Base-by-base conservation (phyloP, 2,329 filamentous ascomycete genomes). In the Colletotrichum orbiculare region DNA sequence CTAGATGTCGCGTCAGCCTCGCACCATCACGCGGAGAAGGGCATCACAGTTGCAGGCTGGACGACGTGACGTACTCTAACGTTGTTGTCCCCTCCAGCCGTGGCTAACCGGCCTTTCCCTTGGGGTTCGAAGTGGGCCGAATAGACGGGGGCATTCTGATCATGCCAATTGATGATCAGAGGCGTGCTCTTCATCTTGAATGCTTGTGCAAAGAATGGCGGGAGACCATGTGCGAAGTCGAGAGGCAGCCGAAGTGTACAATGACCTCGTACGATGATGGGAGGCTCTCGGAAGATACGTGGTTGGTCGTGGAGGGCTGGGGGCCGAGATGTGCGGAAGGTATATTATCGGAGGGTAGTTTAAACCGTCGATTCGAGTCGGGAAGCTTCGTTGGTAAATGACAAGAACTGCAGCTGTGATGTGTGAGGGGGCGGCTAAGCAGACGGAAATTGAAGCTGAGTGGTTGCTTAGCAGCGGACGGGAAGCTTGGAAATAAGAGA, bases 81-180 rank as follows among this genome's bases (percentile, higher is more conserved):
- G 81, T 97, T 95, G 78, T 97, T 97, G 80, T 99, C 96, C 76
- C 96, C 96, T 73, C 95, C 96, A 68, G 91, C 95, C 9, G 96
- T 99, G 64, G 96, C 96, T 68, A 99, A 83, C 73, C 96, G 89
- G 58, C 94, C 94, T 78, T 96, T 97, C 69, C 93, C 94, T 75
- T 93, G 87, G 52, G 93, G 93, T 77, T 99, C 95, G 77, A 98
- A 99, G 78, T 98, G 95, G 71, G 94, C 93, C 47, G 95, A 97
- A 82, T 98, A 99, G 77, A 99, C 94, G 64, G 96, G 96, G 73
- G 93, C 89, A 81, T 96, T 97, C 76, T 97, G 93, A 79, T 97
- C 93, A 81, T 99, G 96, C 96, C 96, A 99, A 84, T 96, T 93
- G 81, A 99, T 95, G 76, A 98, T 95, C 72, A 99, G 87, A 72